Percentiles rank a stretch among this genome's conserved stretches.
Conservation (phyloP, 495 filamentous ascomycete species). For the Cercophora samala region DNA sequence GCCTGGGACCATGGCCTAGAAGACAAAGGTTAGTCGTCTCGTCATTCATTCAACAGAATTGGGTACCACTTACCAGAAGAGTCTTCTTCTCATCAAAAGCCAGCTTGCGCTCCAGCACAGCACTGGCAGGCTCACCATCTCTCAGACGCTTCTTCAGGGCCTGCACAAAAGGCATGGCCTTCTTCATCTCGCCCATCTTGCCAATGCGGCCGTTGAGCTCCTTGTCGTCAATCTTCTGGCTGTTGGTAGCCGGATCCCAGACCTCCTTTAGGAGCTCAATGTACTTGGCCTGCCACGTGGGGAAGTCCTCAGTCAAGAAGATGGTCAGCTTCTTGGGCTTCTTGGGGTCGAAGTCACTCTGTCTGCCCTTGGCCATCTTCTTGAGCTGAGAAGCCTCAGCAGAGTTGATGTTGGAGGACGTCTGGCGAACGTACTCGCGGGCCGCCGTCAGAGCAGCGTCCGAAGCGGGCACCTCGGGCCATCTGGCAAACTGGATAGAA, state of each 20-base stretch:
- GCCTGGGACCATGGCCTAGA: slow-evolving; percentile 40
- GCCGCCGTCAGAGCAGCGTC: slow-evolving; percentile 66
- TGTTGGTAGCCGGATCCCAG: slow-evolving; percentile 40
- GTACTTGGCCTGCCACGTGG: slow-evolving; percentile 87
- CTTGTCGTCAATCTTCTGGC: slow-evolving; percentile 68
- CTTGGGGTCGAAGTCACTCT: slow-evolving; percentile 75
- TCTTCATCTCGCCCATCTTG: slow-evolving; percentile 87
- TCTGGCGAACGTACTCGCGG: slow-evolving; percentile 73
- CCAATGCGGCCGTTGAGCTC: slow-evolving; percentile 66
- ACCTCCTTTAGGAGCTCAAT: slow-evolving; percentile 72
- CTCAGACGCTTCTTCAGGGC: slow-evolving; percentile 74
- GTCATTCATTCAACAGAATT: not conserved
- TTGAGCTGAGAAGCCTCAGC: slow-evolving; percentile 77
- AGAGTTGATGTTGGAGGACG: slow-evolving; percentile 74
- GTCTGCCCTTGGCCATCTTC: slow-evolving; percentile 87
- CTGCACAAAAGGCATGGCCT: slow-evolving; percentile 97
- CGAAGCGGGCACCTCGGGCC: slow-evolving; percentile 65
- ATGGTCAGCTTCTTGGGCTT: slow-evolving; percentile 89
- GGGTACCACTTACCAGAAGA: slow-evolving; percentile 44
- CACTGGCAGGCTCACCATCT: slow-evolving; percentile 52
- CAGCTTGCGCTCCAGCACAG: slow-evolving; percentile 76
- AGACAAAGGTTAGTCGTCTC: slow-evolving; percentile 6
- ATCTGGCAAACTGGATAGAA: slow-evolving; percentile 76
- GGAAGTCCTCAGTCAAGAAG: slow-evolving; percentile 72
- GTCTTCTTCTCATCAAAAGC: slow-evolving; percentile 79